Percentiles rank a stretch among this genome's conserved stretches.
These are phyloP conservation scores for Cyclotella baltica DNA, from an alignment of 108 stramenopile genomes.

Conservation along the genomic window DNA sequence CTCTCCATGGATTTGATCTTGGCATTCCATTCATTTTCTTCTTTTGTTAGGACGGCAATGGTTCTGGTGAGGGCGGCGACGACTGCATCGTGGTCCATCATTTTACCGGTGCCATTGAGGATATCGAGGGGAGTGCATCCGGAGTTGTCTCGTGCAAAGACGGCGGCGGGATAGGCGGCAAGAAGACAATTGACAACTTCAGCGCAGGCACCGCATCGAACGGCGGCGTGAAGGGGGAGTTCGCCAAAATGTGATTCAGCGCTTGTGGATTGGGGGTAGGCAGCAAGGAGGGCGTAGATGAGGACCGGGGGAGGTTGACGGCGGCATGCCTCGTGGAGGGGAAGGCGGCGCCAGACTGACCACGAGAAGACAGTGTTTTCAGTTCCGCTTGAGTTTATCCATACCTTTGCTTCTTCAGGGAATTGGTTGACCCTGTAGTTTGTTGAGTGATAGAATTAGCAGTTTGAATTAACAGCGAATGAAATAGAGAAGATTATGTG, in stretches of 20 bases:
- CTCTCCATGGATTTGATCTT: constrained; percentile 49
- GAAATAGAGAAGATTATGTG: no score
- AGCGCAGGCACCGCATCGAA: constrained; percentile 65
- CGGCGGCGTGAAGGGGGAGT: constrained; percentile 69
- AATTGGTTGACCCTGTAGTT: constrained; percentile 12
- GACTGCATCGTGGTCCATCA: constrained; percentile 55
- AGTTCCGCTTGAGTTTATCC: constrained; percentile 62
- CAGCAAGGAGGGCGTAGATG: constrained; percentile 58
- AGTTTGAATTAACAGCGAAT: neutral
- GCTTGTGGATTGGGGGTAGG: constrained; percentile 58
- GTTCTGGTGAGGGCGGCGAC: constrained; percentile 39
- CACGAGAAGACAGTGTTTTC: constrained; percentile 58
- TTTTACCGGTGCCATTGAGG: constrained; percentile 54
- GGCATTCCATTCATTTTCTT: constrained; percentile 23
- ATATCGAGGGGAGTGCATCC: constrained; percentile 72
- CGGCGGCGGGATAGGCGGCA: constrained; percentile 64
- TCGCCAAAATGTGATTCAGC: constrained; percentile 68
- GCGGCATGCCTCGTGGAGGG: constrained; percentile 81
- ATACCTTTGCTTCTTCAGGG: constrained; percentile 50
- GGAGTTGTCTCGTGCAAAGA: constrained; percentile 59
- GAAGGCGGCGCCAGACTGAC: constrained; percentile 71
- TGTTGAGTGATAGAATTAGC: neutral
- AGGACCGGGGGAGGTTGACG: constrained; percentile 77
- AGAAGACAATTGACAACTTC: constrained; percentile 72
- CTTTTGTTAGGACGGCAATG: constrained; percentile 39